Evolutionary conservation across 495 filamentous ascomycete species (phyloP).

Genomic region (Lophiotrema nucula): DNA sequence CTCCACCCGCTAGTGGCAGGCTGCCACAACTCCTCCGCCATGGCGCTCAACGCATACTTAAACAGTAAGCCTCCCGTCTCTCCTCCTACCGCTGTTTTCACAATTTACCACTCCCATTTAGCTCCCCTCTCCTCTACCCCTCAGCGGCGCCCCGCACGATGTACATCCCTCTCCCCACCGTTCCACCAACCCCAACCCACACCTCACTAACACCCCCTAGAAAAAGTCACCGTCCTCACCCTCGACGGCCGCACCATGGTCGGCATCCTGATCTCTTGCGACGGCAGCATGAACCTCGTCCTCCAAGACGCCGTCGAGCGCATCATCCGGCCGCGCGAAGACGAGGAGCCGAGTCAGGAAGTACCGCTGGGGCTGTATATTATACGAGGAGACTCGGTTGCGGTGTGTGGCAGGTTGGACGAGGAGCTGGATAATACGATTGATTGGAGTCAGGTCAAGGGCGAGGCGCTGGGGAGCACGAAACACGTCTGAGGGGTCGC

Average conservation of each 20-base stretch:
- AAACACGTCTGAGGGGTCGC: conserved; percentile 62
- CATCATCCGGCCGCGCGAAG: conserved; percentile 79
- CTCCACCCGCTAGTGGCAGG: too few relatives aligned
- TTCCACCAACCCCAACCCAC: conserved; percentile 7
- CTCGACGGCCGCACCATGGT: conserved; percentile 87
- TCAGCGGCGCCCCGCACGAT: too few relatives aligned
- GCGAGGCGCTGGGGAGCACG: conserved; percentile 76
- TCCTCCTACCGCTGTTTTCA: too few relatives aligned
- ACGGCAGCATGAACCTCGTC: conserved; percentile 91
- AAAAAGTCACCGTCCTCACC: conserved; percentile 88
- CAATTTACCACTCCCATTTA: too few relatives aligned
- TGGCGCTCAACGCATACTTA: conserved; percentile 67
- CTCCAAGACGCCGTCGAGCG: conserved; percentile 82
- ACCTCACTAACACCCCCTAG: conserved; percentile 46
- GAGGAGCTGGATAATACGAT: conserved; percentile 84
- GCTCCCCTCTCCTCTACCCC: too few relatives aligned
- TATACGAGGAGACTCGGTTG: conserved; percentile 92
- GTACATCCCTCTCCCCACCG: conserved; percentile 5
- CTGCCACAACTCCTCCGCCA: conserved; percentile 39
- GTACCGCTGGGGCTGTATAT: conserved; percentile 86
- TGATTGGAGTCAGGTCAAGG: conserved; percentile 86
- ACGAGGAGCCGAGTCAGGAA: conserved; percentile 75
- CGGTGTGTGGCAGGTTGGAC: conserved; percentile 84
- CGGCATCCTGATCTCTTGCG: conserved; percentile 79
- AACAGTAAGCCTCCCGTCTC: conserved; percentile 53